A percentile compares a stretch with the other conserved stretches of the same genome.
Evolutionary conservation across 2,329 filamentous ascomycete species (phyloP).

Genomic region (Amylocarpus encephaloides): DNA sequence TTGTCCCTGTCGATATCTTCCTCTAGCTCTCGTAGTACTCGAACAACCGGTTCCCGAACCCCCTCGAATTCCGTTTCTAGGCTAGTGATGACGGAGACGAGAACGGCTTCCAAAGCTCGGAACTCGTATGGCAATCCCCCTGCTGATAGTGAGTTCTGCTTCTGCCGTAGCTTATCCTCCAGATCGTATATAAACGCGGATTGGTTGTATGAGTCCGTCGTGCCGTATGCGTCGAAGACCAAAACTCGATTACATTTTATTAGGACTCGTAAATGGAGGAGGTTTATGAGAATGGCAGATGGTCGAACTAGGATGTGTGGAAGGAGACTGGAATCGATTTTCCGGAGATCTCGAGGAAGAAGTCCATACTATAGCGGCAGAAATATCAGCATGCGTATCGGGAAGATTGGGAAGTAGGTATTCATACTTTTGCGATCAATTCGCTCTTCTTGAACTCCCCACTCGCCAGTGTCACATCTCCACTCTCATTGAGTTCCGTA

Average conservation of each 20-base stretch:
- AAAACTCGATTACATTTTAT: conserved; percentile 94
- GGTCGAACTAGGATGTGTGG: conserved; percentile 93
- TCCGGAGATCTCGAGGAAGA: conserved; percentile 87
- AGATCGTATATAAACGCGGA: conserved; percentile 97
- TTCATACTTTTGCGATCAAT: conserved; percentile 77
- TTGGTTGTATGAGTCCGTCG: conserved; percentile 89
- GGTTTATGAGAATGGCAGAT: conserved; percentile 87
- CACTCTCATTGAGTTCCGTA: conserved; percentile 89
- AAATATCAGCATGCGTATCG: conserved; percentile 19
- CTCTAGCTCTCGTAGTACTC: conserved; percentile 82
- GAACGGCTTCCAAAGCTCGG: conserved; percentile 85
- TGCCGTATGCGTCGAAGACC: conserved; percentile 93
- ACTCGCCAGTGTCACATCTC: conserved; percentile 85
- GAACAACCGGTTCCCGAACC: conserved; percentile 85
- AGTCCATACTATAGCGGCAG: conserved; percentile 65
- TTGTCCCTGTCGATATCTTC: conserved; percentile 96
- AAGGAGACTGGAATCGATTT: conserved; percentile 93
- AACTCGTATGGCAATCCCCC: conserved; percentile 86
- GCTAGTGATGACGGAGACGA: conserved; percentile 87
- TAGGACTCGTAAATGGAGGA: conserved; percentile 90
- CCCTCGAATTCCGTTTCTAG: conserved; percentile 93
- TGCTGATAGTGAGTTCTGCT: conserved; percentile 50
- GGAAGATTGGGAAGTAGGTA: conserved; percentile 10
- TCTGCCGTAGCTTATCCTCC: conserved; percentile 85
- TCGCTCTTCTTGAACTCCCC: conserved; percentile 98